Conservation (phyloP, 192 early-diverging fungal genomes). For the Mortierella hygrophila region DNA sequence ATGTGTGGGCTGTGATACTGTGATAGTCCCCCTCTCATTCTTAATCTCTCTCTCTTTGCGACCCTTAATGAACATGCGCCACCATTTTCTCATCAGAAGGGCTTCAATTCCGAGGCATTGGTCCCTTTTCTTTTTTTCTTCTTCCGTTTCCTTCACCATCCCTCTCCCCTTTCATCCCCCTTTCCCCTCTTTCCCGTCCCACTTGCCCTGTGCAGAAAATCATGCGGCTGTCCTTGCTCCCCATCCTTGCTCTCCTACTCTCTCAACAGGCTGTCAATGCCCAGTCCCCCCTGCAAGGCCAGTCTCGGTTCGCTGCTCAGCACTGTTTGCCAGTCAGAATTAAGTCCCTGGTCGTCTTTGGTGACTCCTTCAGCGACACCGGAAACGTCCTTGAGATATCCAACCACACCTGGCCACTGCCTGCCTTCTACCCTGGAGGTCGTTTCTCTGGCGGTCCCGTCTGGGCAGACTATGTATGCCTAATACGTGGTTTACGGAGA, state of each 20-base stretch:
- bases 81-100: neutral
- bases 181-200: neutral
- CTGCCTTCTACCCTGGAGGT: constrained; percentile 30
- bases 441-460: constrained; percentile 62
- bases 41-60: too few relatives aligned
- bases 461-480: constrained; percentile 60
- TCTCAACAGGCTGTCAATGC: neutral
- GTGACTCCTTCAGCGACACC: constrained; percentile 42
- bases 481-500: neutral
- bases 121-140: neutral
- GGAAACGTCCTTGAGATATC: constrained; percentile 26
- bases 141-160: neutral
- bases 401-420: constrained; percentile 25
- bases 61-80: neutral
- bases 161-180: neutral
- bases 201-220: neutral
- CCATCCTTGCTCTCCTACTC: neutral
- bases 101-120: too few relatives aligned
- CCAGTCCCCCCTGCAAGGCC: neutral
- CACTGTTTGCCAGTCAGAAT: neutral
- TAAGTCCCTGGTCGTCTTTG: constrained; percentile 26
- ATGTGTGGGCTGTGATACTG: too few relatives aligned
- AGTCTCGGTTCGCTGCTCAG: constrained; percentile 3
- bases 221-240: neutral
- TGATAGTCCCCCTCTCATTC: too few relatives aligned